Evolutionary conservation across 768 basidiomycete genomes (phyloP), one percentile per base, ranked within the genome.

Genomic region (Suillus variegatus): DNA sequence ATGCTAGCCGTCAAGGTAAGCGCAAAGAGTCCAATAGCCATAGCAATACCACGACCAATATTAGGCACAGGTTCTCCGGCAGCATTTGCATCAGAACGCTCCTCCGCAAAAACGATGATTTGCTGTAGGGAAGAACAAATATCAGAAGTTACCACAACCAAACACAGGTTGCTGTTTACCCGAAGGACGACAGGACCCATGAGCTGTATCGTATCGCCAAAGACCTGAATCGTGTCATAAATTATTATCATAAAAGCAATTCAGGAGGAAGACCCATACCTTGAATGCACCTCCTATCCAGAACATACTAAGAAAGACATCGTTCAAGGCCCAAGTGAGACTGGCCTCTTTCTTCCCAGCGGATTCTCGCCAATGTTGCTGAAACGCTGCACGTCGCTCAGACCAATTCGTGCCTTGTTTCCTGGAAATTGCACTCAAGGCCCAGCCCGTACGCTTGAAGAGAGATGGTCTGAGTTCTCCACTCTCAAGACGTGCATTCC

Each of bases 121-220:
- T 82, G 77, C 85, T 86, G 62, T 2, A 60, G 49, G 36, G 62
- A 56, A 32, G 16, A 54, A 56, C 46, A 54, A 32, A n/a, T n/a
- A 55, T 64, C 6, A 64, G 22, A 28, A 4, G 22, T 44, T 28
- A 12, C 28, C 2, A 40, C 13, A n/a, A 18, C n/a, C 28, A 12
- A 40, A 41, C n/a, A 44, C 25, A 35, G 40, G 38, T 52, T 14
- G 2, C 1, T 22, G 38, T 69, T 41, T 71, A 85, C 86, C 78
- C 85, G 86, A 54, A 88, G 83, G n/a, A 90, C 66, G 22, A 91
- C 71, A 1, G 89, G 88, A 5, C 84, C 83, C 82, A 89, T 88
- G 41, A 89, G 77, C 72, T 87, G 85, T 0, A 85, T 69, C 0
- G 84, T 85, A 72, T 91, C 89, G 10, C 85, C 87, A 38, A 88